Base-by-base conservation (phyloP, 345 rosid species). In the Eucalyptus pauciflora region DNA sequence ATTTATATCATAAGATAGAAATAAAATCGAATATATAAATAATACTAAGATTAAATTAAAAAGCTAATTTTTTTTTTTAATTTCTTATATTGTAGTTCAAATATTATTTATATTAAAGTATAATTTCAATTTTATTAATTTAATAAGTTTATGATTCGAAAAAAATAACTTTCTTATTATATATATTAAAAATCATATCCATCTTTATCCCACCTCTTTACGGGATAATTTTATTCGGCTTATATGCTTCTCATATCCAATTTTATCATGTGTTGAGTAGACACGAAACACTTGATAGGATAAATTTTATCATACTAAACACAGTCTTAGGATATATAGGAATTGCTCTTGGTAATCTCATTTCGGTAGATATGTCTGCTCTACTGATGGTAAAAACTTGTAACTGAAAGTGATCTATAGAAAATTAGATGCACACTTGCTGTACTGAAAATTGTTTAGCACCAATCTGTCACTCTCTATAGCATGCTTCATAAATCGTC, bases 171-270 rank as follows among this genome's bases (percentile, higher is more conserved):
- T 51, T 51, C 22, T 0, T 51, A 51, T 51, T 51, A 51, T 51
- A 51, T 17, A 7, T 51, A 51, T 51, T 51, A 51, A 7, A 51
- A 51, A 52, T 17, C 56, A 0, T 7, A 17, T 52, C 56, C 1
- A 52, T 17, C 0, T 17, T 52, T 52, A 18, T 52, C 56, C 2
- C 24, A 52, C 0, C 4, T 51, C 9, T 51, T 5, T 50, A 50
- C 0, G 3, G 0, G 0, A 51, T 52, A 18, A 17, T 52, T 17
- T 52, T 52, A 17, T 52, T 52, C 9, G 0, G 0, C 4, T 0
- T 51, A 17, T 51, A 17, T 17, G 4, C 0, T 17, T 51, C 0
- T 17, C 3, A 7, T 51, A 51, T 17, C 4, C 0, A 1, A 51
- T 51, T 51, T 51, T 7, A 51, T 51, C 56, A 51, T 51, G 4